These are phyloP conservation scores for Flaveria robusta DNA, from an alignment of 129 eudicot species.

Conservation along the genomic window DNA sequence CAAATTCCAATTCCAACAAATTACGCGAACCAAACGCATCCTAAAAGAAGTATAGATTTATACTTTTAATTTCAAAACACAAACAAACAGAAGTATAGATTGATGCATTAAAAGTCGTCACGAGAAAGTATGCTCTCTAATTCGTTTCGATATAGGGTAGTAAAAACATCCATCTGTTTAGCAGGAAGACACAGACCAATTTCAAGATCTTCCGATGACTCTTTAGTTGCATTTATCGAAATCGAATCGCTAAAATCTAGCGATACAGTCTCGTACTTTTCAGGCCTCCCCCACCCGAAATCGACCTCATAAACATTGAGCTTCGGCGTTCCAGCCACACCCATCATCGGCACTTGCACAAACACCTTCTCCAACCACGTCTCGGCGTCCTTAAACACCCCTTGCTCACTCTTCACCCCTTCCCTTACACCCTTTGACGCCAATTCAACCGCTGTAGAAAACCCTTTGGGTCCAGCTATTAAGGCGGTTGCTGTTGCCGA, in stretches of 20 bases:
- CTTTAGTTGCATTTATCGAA: slow-evolving; percentile 36
- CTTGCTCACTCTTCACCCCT: slow-evolving; percentile 6
- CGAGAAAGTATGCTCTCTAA: slow-evolving; percentile 6
- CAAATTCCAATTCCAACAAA: too few species aligned
- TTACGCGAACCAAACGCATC: too few species aligned
- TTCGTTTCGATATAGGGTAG: slow-evolving; percentile 13
- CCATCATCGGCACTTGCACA: neutral
- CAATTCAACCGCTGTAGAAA: slow-evolving; percentile 23
- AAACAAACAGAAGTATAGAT: neutral
- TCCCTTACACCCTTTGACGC: slow-evolving; percentile 19
- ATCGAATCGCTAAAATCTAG: slow-evolving; percentile 32
- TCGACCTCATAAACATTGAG: slow-evolving; percentile 38
- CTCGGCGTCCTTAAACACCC: slow-evolving; percentile 24
- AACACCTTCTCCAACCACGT: neutral
- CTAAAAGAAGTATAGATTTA: too few species aligned
- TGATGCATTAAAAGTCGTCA: neutral
- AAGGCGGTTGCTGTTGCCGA: neutral
- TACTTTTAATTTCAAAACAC: neutral
- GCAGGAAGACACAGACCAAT: slow-evolving; percentile 43
- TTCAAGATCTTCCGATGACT: slow-evolving; percentile 38
- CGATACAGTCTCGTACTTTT: slow-evolving; percentile 38
- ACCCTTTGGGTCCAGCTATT: slow-evolving; percentile 34
- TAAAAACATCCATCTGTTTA: slow-evolving; percentile 39
- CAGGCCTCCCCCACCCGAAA: slow-evolving; percentile 54
- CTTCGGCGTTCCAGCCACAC: slow-evolving; percentile 50